Percentiles rank a stretch among this genome's conserved stretches.
These are phyloP conservation scores for Flaveria sonorensis DNA, from an alignment of 129 eudicot species.

Conservation along the genomic window DNA sequence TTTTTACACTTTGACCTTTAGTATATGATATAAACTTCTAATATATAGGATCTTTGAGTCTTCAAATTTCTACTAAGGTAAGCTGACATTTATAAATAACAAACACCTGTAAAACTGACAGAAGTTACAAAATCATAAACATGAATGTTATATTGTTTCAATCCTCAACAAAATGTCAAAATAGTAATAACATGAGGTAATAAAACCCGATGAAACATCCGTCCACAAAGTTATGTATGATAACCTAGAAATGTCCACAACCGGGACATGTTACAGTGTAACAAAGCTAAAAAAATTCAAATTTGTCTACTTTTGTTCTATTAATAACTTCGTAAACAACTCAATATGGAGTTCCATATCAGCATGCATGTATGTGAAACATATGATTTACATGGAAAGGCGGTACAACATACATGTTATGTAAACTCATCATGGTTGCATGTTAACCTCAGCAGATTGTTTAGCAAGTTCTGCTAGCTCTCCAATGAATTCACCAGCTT, in stretches of 20 bases:
- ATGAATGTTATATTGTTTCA: too few relatives aligned
- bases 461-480: constrained; percentile 36
- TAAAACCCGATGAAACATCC: too few relatives aligned
- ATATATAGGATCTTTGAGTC: too few relatives aligned
- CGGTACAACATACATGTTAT: not conserved
- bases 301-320: not conserved
- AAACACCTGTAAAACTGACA: not conserved
- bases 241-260: too few relatives aligned
- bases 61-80: too few relatives aligned
- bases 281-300: not conserved
- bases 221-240: too few relatives aligned
- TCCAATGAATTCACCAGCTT: constrained; percentile 47
- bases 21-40: too few relatives aligned
- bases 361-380: constrained; percentile 11
- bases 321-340: not conserved
- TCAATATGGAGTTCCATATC: not conserved
- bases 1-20: too few relatives aligned
- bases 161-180: not conserved
- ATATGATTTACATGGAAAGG: constrained; percentile 14
- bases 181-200: not conserved
- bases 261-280: not conserved
- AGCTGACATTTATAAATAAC: too few relatives aligned
- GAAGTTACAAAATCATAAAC: too few relatives aligned
- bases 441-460: constrained; percentile 36
- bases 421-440: constrained; percentile 27